phyloP scores from a whole-genome alignment of 306 rosid species.

The Castanea crenata region DNA sequence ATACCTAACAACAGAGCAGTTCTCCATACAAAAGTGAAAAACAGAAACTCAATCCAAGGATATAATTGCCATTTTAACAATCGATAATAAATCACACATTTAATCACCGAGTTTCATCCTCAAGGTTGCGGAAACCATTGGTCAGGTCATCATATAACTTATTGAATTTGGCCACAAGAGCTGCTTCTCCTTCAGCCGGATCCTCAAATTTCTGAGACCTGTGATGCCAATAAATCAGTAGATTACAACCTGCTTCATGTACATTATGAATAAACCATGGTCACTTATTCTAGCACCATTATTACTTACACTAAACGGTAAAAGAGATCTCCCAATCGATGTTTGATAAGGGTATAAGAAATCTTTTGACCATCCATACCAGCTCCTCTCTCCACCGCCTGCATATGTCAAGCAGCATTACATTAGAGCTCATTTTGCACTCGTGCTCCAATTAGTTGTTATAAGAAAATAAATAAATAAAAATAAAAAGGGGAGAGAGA shows the following conservation, averaged over 20 bases:
- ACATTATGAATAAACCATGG: neutral
- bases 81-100: constrained; percentile 17
- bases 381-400: constrained; percentile 98
- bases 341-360: constrained; percentile 77
- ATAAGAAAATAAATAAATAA: neutral
- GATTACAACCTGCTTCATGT: constrained; percentile 19
- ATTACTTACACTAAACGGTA: constrained; percentile 90
- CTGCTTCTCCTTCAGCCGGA: constrained; percentile 95
- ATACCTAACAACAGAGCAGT: constrained; percentile 24
- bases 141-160: constrained; percentile 86
- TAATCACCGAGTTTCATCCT: constrained; percentile 89
- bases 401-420: constrained; percentile 19
- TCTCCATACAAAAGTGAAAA: constrained; percentile 25
- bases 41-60: constrained; percentile 16
- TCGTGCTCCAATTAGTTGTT: neutral
- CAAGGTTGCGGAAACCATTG: constrained; percentile 94
- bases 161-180: constrained; percentile 70
- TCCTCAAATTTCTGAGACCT: constrained; percentile 99
- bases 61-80: constrained; percentile 29
- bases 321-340: constrained; percentile 96
- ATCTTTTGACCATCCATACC: constrained; percentile 98
- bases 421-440: neutral
- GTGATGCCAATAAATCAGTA: constrained; percentile 25
- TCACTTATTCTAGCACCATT: neutral
- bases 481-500: neutral